Conservation (phyloP, 345 rosid species). For the Aegle marmelos region DNA sequence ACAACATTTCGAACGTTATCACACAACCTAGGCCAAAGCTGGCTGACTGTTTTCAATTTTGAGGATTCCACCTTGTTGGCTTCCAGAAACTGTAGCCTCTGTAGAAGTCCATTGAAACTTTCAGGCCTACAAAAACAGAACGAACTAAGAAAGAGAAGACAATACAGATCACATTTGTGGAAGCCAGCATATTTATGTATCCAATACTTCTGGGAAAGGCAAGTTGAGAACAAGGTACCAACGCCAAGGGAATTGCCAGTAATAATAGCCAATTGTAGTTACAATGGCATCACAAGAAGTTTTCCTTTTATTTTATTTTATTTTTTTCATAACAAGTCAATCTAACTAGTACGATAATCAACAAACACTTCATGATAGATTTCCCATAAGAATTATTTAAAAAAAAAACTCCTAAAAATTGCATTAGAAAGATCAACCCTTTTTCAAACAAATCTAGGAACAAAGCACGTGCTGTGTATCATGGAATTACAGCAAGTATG, state of each 20-base stretch:
- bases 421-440: neutral
- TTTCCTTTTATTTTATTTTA: neutral
- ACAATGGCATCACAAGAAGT: neutral
- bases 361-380: neutral
- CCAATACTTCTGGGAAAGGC: neutral
- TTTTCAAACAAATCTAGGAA: neutral
- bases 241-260: neutral
- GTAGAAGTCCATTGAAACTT: slow-evolving; percentile 44
- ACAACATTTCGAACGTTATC: slow-evolving; percentile 32
- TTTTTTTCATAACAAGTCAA: neutral
- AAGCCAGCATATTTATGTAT: neutral
- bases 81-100: slow-evolving; percentile 42
- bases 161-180: neutral
- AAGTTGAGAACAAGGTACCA: neutral
- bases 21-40: slow-evolving; percentile 34
- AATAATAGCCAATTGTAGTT: neutral
- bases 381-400: neutral
- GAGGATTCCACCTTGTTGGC: slow-evolving; percentile 31
- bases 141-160: neutral
- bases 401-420: neutral
- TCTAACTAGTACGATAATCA: neutral
- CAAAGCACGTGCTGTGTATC: neutral
- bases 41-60: slow-evolving; percentile 29
- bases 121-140: slow-evolving; percentile 40
- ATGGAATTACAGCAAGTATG: neutral